phyloP scores from a whole-genome alignment of 192 early-diverging fungal species.

The Fimicolochytrium jonesii region DNA sequence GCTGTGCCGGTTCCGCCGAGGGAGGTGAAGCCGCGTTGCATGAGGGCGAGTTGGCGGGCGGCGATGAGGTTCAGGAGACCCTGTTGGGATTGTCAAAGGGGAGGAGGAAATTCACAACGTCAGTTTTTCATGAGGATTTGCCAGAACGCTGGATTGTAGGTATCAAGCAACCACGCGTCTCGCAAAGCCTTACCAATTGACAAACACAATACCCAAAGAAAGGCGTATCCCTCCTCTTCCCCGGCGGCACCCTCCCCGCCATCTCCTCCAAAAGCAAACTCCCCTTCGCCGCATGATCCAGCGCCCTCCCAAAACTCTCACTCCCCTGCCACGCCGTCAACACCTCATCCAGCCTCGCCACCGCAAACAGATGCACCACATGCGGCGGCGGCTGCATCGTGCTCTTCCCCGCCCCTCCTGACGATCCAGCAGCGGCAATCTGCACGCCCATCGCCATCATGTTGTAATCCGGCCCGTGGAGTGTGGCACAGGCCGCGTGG shows the following conservation, averaged over 20 bases:
- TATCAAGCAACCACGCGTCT: no score
- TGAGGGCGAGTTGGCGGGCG: conserved; percentile 20
- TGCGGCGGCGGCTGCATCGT: conserved; percentile 3
- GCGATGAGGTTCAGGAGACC: conserved; percentile 29
- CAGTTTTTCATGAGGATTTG: no score
- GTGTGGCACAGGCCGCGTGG: conserved; percentile 17
- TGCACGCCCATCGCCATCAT: conserved; percentile 30
- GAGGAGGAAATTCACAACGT: no score
- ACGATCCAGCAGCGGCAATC: neutral
- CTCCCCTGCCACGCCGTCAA: conserved; percentile 20
- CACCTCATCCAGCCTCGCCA: conserved; percentile 23
- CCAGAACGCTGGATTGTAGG: no score
- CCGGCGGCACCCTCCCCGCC: neutral
- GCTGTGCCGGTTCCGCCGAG: no score
- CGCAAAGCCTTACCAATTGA: conserved; percentile 11
- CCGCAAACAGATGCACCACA: conserved; percentile 6
- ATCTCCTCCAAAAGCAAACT: conserved; percentile 18
- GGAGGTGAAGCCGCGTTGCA: neutral
- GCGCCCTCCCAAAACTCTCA: conserved; percentile 14
- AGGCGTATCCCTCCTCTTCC: conserved; percentile 22
- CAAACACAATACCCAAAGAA: conserved; percentile 31
- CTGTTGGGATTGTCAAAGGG: no score
- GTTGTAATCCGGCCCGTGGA: conserved; percentile 30
- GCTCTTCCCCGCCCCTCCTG: no score
- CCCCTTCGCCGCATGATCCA: conserved; percentile 20